Evolutionary conservation across 2,329 filamentous ascomycete genomes (phyloP).

Genomic region (Colletotrichum liriopes): DNA sequence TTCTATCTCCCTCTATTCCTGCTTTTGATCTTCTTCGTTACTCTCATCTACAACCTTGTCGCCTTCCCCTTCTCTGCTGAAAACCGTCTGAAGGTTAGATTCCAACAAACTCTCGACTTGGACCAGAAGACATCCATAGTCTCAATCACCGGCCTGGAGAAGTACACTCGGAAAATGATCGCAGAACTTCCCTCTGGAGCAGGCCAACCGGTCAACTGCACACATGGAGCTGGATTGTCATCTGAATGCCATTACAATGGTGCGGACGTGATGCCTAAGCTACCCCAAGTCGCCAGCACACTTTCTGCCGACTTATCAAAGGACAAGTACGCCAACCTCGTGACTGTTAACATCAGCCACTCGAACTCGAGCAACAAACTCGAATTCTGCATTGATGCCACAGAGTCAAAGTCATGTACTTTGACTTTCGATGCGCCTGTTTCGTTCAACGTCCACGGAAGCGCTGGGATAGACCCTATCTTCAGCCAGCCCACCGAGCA

Average conservation of each 20-base stretch:
- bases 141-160: slow-evolving; percentile 78
- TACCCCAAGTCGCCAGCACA: slow-evolving; percentile 52
- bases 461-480: slow-evolving; percentile 71
- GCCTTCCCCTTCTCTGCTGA: slow-evolving; percentile 90
- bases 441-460: slow-evolving; percentile 75
- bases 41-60: slow-evolving; percentile 85
- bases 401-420: slow-evolving; percentile 85
- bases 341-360: slow-evolving; percentile 74
- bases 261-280: slow-evolving; percentile 70
- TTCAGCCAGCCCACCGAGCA: slow-evolving; percentile 75
- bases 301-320: slow-evolving; percentile 56
- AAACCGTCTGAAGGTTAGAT: slow-evolving; percentile 88
- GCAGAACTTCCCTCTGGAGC: slow-evolving; percentile 79
- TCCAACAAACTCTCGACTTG: slow-evolving; percentile 85
- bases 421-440: slow-evolving; percentile 74
- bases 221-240: slow-evolving; percentile 62
- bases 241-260: slow-evolving; percentile 81
- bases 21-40: slow-evolving; percentile 76
- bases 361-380: slow-evolving; percentile 61
- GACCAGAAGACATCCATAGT: slow-evolving; percentile 76
- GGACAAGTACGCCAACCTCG: slow-evolving; percentile 69
- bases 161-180: slow-evolving; percentile 78
- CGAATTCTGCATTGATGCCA: slow-evolving; percentile 76
- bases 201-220: slow-evolving; percentile 73
- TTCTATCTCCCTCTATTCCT: slow-evolving; percentile 87